These are phyloP conservation scores for Candida sp. DNA, from an alignment of 1,139 yeast genomes.

Conservation along the genomic window DNA sequence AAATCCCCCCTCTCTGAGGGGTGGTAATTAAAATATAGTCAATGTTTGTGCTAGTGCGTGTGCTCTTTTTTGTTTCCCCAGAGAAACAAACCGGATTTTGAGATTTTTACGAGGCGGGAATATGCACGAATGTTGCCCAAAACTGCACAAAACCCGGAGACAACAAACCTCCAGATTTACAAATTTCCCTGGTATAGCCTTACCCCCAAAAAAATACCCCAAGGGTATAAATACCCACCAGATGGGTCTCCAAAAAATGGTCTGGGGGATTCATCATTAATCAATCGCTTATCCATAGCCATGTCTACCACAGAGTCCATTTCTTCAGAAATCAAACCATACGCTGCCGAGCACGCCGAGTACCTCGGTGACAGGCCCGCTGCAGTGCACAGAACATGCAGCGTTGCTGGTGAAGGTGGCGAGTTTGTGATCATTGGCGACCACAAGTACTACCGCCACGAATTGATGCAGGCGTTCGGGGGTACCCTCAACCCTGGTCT, in stretches of 20 bases:
- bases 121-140: background rate
- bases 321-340: background rate
- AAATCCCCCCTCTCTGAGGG: background rate
- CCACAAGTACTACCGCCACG: slow-evolving; percentile 36
- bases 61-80: background rate
- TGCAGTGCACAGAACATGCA: slow-evolving; percentile 17
- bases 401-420: slow-evolving; percentile 23
- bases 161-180: too few species aligned
- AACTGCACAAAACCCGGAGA: background rate
- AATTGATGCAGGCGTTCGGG: slow-evolving; percentile 42
- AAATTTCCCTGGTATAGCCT: too few species aligned
- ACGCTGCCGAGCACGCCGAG: background rate
- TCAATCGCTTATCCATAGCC: background rate
- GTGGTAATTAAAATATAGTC: background rate
- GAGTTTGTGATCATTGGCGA: slow-evolving; percentile 34
- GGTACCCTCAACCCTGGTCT: slow-evolving; percentile 37
- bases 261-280: background rate
- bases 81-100: background rate
- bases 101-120: slow-evolving; percentile 1
- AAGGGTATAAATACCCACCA: background rate
- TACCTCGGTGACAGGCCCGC: background rate
- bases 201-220: background rate
- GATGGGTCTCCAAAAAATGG: background rate
- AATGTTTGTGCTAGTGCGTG: background rate
- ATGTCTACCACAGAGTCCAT: slow-evolving; percentile 3